A percentile compares a stretch with the other conserved stretches of the same genome.
These are phyloP conservation scores for Moesziomyces aphidis DNA, from an alignment of 1,284 basidiomycete genomes.

Conservation along the genomic window DNA sequence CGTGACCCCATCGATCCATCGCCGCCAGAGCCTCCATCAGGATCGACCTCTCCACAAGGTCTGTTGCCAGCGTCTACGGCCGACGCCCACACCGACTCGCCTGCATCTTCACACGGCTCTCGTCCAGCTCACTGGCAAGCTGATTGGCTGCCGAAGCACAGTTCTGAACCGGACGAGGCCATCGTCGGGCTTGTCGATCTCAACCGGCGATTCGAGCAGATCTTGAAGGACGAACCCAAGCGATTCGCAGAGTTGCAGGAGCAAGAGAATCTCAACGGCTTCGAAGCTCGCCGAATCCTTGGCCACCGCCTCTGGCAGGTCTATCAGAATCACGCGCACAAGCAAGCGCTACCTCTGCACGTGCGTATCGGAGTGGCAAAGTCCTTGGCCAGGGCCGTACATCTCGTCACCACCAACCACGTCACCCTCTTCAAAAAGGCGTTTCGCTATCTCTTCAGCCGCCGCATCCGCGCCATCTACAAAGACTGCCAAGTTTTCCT, in stretches of 20 bases:
- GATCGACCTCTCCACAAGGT: too few relatives aligned
- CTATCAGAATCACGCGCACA: slow-evolving; percentile 27
- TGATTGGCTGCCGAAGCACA: slow-evolving; percentile 3
- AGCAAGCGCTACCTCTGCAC: slow-evolving; percentile 8
- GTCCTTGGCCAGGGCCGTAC: slow-evolving; percentile 3
- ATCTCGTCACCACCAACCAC: slow-evolving; percentile 24
- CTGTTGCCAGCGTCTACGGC: background rate
- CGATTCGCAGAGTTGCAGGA: slow-evolving; percentile 7
- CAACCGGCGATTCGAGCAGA: slow-evolving; percentile 3
- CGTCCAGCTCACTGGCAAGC: slow-evolving; percentile 14
- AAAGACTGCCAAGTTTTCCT: slow-evolving; percentile 19
- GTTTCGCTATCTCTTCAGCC: slow-evolving; percentile 22
- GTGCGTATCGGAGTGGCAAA: slow-evolving; percentile 16
- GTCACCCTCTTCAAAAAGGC: slow-evolving; percentile 4
- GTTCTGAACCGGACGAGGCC: background rate
- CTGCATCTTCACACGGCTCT: background rate
- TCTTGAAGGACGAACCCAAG: slow-evolving; percentile 1
- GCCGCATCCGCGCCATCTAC: slow-evolving; percentile 26
- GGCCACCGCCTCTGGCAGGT: slow-evolving; percentile 21
- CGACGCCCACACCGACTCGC: background rate
- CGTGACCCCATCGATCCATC: background rate
- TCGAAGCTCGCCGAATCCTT: slow-evolving; percentile 16
- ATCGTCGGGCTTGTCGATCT: background rate
- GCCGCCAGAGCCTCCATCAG: background rate
- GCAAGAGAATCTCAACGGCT: slow-evolving; percentile 7